Base-by-base conservation (phyloP, 148 eudicot species). In the Rhododendron vialii region DNA sequence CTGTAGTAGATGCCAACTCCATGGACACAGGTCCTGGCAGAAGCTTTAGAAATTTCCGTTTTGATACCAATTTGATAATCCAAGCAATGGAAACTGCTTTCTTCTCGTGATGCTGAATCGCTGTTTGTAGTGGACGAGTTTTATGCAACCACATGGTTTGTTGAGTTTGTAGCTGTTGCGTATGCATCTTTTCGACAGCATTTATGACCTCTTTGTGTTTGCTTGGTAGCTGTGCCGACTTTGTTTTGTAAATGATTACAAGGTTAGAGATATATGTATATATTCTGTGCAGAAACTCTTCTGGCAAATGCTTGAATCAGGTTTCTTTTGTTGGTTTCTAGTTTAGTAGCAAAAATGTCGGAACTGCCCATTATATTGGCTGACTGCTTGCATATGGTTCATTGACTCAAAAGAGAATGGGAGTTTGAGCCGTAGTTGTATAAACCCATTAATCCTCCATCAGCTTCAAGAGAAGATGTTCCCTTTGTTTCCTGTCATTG, bases 11-110 rank as follows among this genome's bases (percentile, higher is more conserved):
- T 84, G 26, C 91, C 77, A 90, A 73, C 67, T 38, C 88, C 77
- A 38, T 89, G 61, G 93, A 90, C 57, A 82, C 83, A 17, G 90
- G 90, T 67, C 93, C 96, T 8, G 97, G 94, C 75, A 90, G 88
- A 84, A 91, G 91, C 95, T 92, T 96, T 85, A 88, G 92, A 85
- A 95, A 90, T 88, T 96, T 96, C 79, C 94, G 86, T 81, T 92
- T 95, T 55, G 94, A 96, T 87, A 91, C 86, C 48, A 89, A 74
- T 50, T 86, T 89, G 57, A 90, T 96, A 75, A 26, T 92, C 81
- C 93, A 74, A 80, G 96, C 98, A 79, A 88, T 93, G 92, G 96
- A 92, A 73, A 61, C 91, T 20, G 90, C 89, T 43, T 95, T 95
- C 85, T 84, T 93, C 84, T 78, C 85, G 3, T 76, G 71, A 63